A percentile compares a stretch with the other conserved stretches of the same genome.
These are phyloP conservation scores for Hermanozyma aechmeae DNA, from an alignment of 805 yeast species.

Conservation along the genomic window DNA sequence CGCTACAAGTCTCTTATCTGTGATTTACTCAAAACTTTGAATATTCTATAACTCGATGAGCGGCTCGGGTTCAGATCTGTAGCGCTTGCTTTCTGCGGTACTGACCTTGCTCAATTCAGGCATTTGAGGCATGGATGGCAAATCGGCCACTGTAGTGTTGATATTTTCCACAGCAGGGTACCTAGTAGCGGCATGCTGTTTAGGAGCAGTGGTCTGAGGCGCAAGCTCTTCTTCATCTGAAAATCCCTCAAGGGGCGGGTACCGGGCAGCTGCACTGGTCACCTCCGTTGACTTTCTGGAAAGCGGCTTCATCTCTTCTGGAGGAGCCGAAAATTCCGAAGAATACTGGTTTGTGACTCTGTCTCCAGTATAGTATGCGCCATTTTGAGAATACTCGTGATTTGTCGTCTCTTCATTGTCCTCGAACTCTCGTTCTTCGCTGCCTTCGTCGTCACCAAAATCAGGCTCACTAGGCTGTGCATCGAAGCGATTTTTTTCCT, in stretches of 20 bases:
- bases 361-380: neutral
- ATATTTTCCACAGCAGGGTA: constrained; percentile 10
- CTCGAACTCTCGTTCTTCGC: neutral
- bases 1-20: too few relatives aligned
- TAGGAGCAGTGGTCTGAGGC: neutral
- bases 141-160: constrained; percentile 1
- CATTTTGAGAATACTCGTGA: neutral
- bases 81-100: constrained; percentile 6
- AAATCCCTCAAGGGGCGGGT: constrained; percentile 7
- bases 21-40: too few relatives aligned
- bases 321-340: constrained; percentile 10
- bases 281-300: constrained; percentile 4
- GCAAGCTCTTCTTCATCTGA: constrained; percentile 2
- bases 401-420: neutral
- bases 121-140: constrained; percentile 1
- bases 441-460: neutral
- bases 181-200: constrained; percentile 7
- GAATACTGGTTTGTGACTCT: too few relatives aligned
- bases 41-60: constrained; percentile 33
- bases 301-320: constrained; percentile 1
- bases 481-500: too few relatives aligned
- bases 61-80: constrained; percentile 27
- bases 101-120: constrained; percentile 1
- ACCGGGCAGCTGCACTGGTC: constrained; percentile 12
- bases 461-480: neutral